Evolutionary conservation across 352 stramenopile genomes (phyloP).

Genomic region (Lagenidium sp.): DNA sequence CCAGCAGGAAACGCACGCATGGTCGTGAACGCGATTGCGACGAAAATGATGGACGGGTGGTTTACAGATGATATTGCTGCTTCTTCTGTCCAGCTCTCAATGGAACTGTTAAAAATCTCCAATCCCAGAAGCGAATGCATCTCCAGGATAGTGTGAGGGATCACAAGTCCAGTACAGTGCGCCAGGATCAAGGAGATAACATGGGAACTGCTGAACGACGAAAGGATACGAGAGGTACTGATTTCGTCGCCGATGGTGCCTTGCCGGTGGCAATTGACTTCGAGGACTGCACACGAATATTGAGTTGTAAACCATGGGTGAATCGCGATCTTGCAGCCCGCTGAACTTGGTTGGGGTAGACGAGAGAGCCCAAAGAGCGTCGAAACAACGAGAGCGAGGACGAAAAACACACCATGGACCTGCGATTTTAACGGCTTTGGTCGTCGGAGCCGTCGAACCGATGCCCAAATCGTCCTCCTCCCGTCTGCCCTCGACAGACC

Average conservation of each 20-base stretch:
- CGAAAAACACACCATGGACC: not conserved
- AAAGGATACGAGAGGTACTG: not conserved
- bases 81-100: not conserved
- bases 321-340: not conserved
- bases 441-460: not conserved
- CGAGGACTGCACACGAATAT: not conserved
- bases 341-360: too few species aligned
- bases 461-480: not conserved
- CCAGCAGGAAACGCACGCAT: not conserved
- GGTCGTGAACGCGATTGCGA: not conserved
- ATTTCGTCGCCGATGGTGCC: not conserved
- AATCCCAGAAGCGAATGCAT: not conserved
- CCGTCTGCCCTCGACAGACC: too few species aligned
- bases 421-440: not conserved
- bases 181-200: not conserved
- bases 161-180: slow-evolving; percentile 1
- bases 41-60: not conserved
- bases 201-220: not conserved
- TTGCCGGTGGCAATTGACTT: not conserved
- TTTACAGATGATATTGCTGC: not conserved
- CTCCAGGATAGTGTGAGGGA: not conserved
- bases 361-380: not conserved
- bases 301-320: not conserved
- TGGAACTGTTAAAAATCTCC: not conserved
- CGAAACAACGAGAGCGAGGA: not conserved